Evolutionary conservation across 305 asterid species (phyloP), one percentile per base, ranked within the genome.

Genomic region (Fraxinus greggii): DNA sequence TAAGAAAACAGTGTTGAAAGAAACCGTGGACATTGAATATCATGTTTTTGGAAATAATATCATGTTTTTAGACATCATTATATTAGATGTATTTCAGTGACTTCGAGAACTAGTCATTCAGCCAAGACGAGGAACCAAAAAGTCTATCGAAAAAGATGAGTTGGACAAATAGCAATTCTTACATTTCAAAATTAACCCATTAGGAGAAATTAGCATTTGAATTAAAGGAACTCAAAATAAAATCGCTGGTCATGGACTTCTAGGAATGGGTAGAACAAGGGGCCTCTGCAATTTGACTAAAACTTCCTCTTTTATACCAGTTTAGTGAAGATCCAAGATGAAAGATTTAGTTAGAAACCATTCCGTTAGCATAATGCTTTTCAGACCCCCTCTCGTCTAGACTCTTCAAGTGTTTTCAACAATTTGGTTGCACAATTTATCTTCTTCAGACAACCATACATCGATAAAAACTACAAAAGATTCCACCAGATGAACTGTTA

Each of bases 81-180:
- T 38, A 38, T 5, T 26, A 21, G 33, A 48, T 26, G 28, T 29
- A 35, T 10, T 75, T 77, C 56, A 24, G 23, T 42, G 73, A 48
- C 32, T 65, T 38, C 26, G 33, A 73, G 79, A 15, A 48, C 75
- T 3, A 59, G 35, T 26, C n/a, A 54, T 45, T 72, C 70, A 31
- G 78, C 86, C 72, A 56, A 72, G 70, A 65, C 17, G 17, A 15
- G 29, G 63, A 75, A 81, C 38, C 45, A 32, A 65, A 74, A 75
- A 75, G 26, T 51, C 81, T 76, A 48, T 54, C 15, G 32, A 80
- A 82, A n/a, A 67, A 12, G 48, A 65, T 81, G n/a, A 31, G 42
- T 70, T 72, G 28, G 31, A 13, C 21, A n/a, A 65, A 26, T 40
- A 38, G 56, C 19, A 9, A 75, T 21, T 23, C 32, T 21, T 23